A percentile compares a stretch with the other conserved stretches of the same genome.
These are phyloP conservation scores for Ophiostoma perfectum DNA, from an alignment of 2,329 filamentous ascomycete species.

Conservation along the genomic window DNA sequence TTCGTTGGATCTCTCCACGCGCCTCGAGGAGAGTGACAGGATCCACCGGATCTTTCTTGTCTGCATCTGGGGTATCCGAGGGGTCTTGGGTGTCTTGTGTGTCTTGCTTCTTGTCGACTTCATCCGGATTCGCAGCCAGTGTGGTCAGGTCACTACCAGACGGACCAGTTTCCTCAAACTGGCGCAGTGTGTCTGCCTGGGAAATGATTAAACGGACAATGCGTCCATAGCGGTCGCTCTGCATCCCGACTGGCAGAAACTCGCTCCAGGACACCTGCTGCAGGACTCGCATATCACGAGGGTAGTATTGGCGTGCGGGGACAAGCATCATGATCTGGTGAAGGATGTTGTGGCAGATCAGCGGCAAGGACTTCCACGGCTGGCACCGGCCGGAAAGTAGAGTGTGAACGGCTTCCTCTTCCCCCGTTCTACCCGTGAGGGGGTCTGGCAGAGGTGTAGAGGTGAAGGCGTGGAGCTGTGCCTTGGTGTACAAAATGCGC, in stretches of 20 bases:
- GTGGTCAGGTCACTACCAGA: neutral
- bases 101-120: neutral
- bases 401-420: slow-evolving; percentile 52
- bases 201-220: slow-evolving; percentile 31
- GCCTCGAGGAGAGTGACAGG: neutral
- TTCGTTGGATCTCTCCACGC: slow-evolving; percentile 22
- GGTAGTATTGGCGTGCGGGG: slow-evolving; percentile 37
- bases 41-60: too few relatives aligned
- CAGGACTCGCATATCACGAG: slow-evolving; percentile 31
- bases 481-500: slow-evolving; percentile 50
- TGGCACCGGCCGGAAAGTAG: slow-evolving; percentile 47
- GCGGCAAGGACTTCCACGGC: slow-evolving; percentile 40
- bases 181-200: slow-evolving; percentile 32
- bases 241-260: slow-evolving; percentile 33
- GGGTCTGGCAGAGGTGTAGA: slow-evolving; percentile 53
- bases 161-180: slow-evolving; percentile 24
- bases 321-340: slow-evolving; percentile 31
- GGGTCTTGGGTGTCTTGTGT: neutral
- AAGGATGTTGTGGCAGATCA: slow-evolving; percentile 18
- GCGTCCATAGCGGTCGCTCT: slow-evolving; percentile 36
- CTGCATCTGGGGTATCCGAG: too few relatives aligned
- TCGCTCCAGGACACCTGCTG: slow-evolving; percentile 36
- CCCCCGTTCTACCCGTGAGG: slow-evolving; percentile 54
- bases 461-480: slow-evolving; percentile 55
- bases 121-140: too few relatives aligned